A percentile compares a stretch with the other conserved stretches of the same genome.
Evolutionary conservation across 139 green algal species (phyloP).

Genomic region (Edaphochlamys debaryana): DNA sequence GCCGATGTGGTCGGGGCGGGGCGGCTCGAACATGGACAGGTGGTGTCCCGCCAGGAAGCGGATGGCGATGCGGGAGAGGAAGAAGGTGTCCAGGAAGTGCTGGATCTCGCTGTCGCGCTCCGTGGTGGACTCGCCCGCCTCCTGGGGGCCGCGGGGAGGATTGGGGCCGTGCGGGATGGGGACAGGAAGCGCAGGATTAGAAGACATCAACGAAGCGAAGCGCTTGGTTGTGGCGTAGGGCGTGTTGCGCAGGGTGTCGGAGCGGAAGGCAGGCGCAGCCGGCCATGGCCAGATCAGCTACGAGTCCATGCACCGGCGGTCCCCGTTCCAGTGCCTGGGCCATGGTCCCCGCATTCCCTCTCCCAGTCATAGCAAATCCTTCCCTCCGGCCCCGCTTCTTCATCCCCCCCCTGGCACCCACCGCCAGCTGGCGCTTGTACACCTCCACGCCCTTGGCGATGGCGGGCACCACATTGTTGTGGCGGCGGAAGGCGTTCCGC

Average conservation of each 20-base stretch:
- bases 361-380: too few species aligned
- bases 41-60: conserved; percentile 96
- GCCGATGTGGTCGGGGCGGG: conserved; percentile 78
- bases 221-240: too few species aligned
- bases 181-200: too few species aligned
- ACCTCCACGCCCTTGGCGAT: conserved; percentile 52
- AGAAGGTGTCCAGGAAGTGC: conserved; percentile 96
- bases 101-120: conserved; percentile 71
- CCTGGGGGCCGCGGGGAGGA: too few species aligned
- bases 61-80: conserved; percentile 96
- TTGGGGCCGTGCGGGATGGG: too few species aligned
- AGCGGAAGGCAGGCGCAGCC: neutral
- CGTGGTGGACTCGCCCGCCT: conserved; percentile 5
- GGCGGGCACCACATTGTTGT: conserved; percentile 50
- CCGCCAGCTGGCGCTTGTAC: conserved; percentile 42
- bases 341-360: too few species aligned
- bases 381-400: too few species aligned
- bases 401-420: neutral
- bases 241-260: neutral
- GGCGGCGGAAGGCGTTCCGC: conserved; percentile 24
- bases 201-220: too few species aligned
- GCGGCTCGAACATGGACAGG: conserved; percentile 87
- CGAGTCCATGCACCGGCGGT: too few species aligned
- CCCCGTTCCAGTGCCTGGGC: too few species aligned
- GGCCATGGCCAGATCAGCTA: too few species aligned